These are phyloP conservation scores for Tuber brumale DNA, from an alignment of 495 filamentous ascomycete genomes.

Conservation along the genomic window DNA sequence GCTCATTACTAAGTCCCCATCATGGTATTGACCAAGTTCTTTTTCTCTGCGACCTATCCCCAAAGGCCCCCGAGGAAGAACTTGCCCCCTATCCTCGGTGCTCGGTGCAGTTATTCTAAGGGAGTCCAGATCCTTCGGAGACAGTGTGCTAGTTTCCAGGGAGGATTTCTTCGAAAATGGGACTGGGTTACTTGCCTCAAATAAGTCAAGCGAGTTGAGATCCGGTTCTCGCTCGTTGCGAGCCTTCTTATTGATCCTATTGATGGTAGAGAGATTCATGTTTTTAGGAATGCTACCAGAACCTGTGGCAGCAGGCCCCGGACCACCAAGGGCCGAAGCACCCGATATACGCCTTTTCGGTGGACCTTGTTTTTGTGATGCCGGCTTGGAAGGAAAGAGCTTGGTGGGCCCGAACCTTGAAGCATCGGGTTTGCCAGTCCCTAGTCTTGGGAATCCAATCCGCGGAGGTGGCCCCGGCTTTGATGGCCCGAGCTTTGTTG, in stretches of 20 bases:
- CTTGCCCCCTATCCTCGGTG: not conserved
- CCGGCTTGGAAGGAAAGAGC: not conserved
- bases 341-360: not conserved
- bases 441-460: not conserved
- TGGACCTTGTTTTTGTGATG: not conserved
- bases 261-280: constrained; percentile 3
- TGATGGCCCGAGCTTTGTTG: not conserved
- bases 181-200: constrained; percentile 32
- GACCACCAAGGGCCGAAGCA: not conserved
- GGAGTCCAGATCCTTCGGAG: not conserved
- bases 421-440: not conserved
- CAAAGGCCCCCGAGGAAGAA: not conserved
- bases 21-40: not conserved
- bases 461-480: not conserved
- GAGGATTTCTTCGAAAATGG: not conserved
- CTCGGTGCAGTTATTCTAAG: not conserved
- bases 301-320: not conserved
- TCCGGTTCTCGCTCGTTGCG: constrained; percentile 36
- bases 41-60: not conserved
- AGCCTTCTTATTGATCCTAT: constrained; percentile 31
- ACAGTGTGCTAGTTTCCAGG: not conserved
- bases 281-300: not conserved
- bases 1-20: not conserved
- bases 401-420: not conserved
- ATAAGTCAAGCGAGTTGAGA: constrained; percentile 44